phyloP scores from a whole-genome alignment of 2,329 filamentous ascomycete species.

The Canariomyces notabilis region DNA sequence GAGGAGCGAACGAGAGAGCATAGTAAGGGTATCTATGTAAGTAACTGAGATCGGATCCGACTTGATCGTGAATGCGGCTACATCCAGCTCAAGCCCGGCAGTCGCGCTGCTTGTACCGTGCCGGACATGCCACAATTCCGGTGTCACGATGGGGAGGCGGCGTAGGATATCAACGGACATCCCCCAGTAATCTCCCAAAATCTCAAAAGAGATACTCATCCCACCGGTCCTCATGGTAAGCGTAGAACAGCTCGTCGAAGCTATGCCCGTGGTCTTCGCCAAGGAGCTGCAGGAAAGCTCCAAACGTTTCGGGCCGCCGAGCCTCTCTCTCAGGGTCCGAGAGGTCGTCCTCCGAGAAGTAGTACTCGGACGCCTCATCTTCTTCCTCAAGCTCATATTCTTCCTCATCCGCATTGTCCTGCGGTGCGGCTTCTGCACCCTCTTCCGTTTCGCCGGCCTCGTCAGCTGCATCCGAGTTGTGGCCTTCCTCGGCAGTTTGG shows the following conservation, averaged over 20 bases:
- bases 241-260: conserved; percentile 26
- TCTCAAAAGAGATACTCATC: conserved; percentile 28
- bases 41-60: no score
- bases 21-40: no score
- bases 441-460: conserved; percentile 13
- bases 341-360: conserved; percentile 26
- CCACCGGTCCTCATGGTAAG: conserved; percentile 28
- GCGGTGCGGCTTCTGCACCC: conserved; percentile 6
- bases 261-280: conserved; percentile 26
- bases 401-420: conserved; percentile 16
- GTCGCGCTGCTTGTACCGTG: no score
- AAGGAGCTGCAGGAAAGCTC: conserved; percentile 24
- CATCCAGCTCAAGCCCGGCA: no score
- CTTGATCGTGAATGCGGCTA: no score
- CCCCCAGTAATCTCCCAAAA: no score
- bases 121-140: no score
- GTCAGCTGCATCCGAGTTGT: conserved; percentile 15
- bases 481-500: conserved; percentile 12
- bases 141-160: no score
- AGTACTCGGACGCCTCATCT: conserved; percentile 28
- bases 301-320: conserved; percentile 23
- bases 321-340: conserved; percentile 26
- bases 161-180: no score
- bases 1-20: no score
- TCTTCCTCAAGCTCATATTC: conserved; percentile 24